Evolutionary conservation across 352 stramenopile species (phyloP).

Genomic region (Albugo laibachii): DNA sequence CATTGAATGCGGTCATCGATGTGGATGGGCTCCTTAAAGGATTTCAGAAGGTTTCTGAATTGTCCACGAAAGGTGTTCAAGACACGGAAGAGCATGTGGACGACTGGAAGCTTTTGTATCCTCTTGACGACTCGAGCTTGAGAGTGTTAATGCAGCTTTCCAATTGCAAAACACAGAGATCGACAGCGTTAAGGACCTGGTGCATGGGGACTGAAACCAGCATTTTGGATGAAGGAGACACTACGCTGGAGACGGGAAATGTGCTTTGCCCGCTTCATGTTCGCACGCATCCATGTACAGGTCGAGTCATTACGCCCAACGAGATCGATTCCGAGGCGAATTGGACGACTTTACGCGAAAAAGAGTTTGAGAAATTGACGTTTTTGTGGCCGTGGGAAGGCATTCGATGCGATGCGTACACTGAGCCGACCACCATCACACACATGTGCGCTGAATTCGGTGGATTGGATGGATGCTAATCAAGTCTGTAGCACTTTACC

Average conservation of each 20-base stretch:
- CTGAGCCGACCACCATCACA: conserved; percentile 43
- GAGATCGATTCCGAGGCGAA: neutral
- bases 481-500: conserved; percentile 23
- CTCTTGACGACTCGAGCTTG: conserved; percentile 21
- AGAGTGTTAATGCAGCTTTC: conserved; percentile 23
- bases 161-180: conserved; percentile 23
- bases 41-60: too few species aligned
- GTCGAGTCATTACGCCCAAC: conserved; percentile 15
- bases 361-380: conserved; percentile 1
- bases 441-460: conserved; percentile 20
- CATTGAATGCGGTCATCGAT: too few species aligned
- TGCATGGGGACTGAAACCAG: conserved; percentile 17
- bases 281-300: conserved; percentile 39
- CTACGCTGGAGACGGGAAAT: too few species aligned
- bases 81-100: too few species aligned
- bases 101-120: conserved; percentile 19
- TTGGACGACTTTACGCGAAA: neutral
- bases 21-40: too few species aligned
- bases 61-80: neutral
- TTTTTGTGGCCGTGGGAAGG: conserved; percentile 55
- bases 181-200: conserved; percentile 30
- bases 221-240: neutral
- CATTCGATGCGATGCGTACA: conserved; percentile 40
- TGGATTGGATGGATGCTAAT: neutral
- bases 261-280: conserved; percentile 22